Base-by-base conservation (phyloP, 345 rosid species). In the Eucalyptus coolabah region DNA sequence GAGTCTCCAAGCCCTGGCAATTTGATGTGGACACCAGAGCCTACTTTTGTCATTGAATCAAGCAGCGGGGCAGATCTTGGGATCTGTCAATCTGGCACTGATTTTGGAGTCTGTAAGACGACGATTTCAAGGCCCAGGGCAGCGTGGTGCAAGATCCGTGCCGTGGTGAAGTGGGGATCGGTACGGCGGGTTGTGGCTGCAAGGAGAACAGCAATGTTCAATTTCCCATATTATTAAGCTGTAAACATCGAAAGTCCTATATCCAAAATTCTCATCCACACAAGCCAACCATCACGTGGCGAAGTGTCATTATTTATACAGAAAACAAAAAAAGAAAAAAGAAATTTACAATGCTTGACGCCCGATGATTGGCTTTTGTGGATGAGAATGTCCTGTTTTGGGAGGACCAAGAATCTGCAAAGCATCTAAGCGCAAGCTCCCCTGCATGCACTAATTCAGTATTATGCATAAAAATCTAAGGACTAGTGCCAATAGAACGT, bases 121-220 rank as follows among this genome's bases (percentile, higher is more conserved):
- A 91, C 82, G 44, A 86, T 88, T 19, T 89, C 93, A 85, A 92
- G 91, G 65, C 92, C 96, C 2, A 94, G 90, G 90, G 96, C 91
- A 8, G 88, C 95, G 15, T 95, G 99, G 99, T 93, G 95, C 86
- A 95, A 95, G 94, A 88, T 96, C 40, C 89, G 96, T 53, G 96
- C 98, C 12, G 96, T 93, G 42, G 63, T 95, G 30, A 93, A 90
- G 72, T 67, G 90, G 90, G 59, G 88, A 30, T 93, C 92, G 12
- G 86, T 95, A 6, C 60, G 91, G 92, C 90, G 92, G 24, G 63
- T 86, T 4, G 67, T 91, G 77, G 93, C 89, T 60, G 89, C 92
- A 11, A 91, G 17, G 89, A 93, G 87, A 89, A 72, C 60, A 87
- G 89, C 93, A 37, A 77, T 37, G 45, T 77, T 37, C 47, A 11